phyloP scores from a whole-genome alignment of 108 stramenopile species.

The Cyclostephanos tholiformis region DNA sequence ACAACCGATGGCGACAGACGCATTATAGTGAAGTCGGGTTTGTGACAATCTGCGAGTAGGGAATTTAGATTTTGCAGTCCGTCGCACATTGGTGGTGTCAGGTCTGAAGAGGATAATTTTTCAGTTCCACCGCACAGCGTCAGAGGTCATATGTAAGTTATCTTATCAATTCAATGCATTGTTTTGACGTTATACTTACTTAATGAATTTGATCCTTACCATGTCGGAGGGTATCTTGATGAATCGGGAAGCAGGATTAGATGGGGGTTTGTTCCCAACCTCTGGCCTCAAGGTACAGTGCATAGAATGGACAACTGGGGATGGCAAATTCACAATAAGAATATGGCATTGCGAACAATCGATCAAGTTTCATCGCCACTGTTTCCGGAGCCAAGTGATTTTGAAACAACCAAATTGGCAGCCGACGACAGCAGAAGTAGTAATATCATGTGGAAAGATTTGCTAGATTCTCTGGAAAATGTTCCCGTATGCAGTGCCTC shows the following conservation, averaged over 20 bases:
- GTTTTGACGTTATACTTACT: background rate
- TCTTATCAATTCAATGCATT: background rate
- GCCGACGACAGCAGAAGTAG: background rate
- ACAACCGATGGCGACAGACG: background rate
- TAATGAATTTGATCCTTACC: background rate
- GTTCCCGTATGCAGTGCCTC: slow-evolving; percentile 25
- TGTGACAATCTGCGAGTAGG: slow-evolving; percentile 21
- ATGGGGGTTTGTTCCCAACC: slow-evolving; percentile 29
- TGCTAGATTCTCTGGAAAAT: slow-evolving; percentile 23
- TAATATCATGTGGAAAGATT: slow-evolving; percentile 28
- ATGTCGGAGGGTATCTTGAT: slow-evolving; percentile 23
- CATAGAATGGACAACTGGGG: slow-evolving; percentile 27
- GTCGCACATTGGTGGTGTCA: background rate
- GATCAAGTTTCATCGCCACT: slow-evolving; percentile 12
- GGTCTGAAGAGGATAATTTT: background rate
- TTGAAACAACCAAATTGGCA: background rate
- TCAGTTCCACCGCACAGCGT: slow-evolving; percentile 8
- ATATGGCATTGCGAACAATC: slow-evolving; percentile 35
- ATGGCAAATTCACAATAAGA: slow-evolving; percentile 35
- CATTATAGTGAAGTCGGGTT: slow-evolving; percentile 23
- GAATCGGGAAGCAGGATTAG: slow-evolving; percentile 8
- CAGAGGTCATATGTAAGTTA: slow-evolving; percentile 16
- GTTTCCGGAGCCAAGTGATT: background rate
- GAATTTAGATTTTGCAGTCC: slow-evolving; percentile 13
- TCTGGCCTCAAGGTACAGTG: slow-evolving; percentile 32